Conservation (phyloP, 2,329 filamentous ascomycete genomes). For the Intubia oerlemansii region DNA sequence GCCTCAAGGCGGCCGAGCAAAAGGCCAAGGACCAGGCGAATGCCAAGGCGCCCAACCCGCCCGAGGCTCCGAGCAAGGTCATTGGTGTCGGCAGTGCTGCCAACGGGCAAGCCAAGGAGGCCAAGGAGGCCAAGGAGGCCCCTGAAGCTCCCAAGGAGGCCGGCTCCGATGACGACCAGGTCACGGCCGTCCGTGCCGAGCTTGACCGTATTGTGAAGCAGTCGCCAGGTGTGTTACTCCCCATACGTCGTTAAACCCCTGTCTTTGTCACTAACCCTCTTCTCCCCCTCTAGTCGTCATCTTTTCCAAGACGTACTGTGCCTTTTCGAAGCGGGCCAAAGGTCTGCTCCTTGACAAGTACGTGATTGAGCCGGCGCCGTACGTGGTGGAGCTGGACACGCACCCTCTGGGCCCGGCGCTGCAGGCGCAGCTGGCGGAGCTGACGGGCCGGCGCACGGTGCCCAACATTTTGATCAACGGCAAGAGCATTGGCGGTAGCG, state of each 20-base stretch:
- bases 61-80: constrained; percentile 34
- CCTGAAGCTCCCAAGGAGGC: no score
- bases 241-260: no score
- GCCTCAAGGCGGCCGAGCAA: constrained; percentile 46
- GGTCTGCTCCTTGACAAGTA: constrained; percentile 67
- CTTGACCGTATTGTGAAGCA: constrained; percentile 64
- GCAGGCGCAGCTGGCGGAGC: constrained; percentile 48
- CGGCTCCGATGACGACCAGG: constrained; percentile 24
- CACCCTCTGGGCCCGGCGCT: constrained; percentile 54
- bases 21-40: constrained; percentile 48
- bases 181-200: constrained; percentile 45
- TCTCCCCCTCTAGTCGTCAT: constrained; percentile 70
- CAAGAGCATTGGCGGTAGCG: constrained; percentile 72
- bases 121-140: no score
- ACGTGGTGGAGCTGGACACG: constrained; percentile 75
- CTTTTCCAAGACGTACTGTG: constrained; percentile 90
- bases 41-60: constrained; percentile 38
- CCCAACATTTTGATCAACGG: constrained; percentile 83
- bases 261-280: no score
- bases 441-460: constrained; percentile 67
- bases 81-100: constrained; percentile 37
- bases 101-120: constrained; percentile 21
- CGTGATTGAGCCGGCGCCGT: constrained; percentile 58
- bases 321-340: constrained; percentile 70
- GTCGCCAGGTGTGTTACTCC: constrained; percentile 52